A percentile compares a stretch with the other conserved stretches of the same genome.
phyloP scores from a whole-genome alignment of 2,329 filamentous ascomycete species.

The Ophiostoma novo-ulmi region DNA sequence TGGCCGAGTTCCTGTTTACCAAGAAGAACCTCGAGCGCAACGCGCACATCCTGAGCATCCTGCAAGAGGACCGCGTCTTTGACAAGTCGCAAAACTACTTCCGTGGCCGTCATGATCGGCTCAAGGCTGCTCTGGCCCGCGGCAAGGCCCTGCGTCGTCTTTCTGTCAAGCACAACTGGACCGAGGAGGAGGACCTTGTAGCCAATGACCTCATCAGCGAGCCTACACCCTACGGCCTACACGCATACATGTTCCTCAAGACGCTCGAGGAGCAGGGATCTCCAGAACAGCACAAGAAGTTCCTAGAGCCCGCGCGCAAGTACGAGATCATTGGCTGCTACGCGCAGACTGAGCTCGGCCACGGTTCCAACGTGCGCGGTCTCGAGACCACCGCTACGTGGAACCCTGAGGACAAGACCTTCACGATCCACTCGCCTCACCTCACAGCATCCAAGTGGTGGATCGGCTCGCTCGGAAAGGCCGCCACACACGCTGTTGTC shows the following conservation, averaged over 20 bases:
- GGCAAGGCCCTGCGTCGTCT: conserved; percentile 66
- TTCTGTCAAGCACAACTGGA: conserved; percentile 62
- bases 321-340: conserved; percentile 76
- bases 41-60: conserved; percentile 55
- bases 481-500: conserved; percentile 71
- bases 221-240: conserved; percentile 65
- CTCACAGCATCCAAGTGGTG: conserved; percentile 79
- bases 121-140: conserved; percentile 63
- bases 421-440: conserved; percentile 66
- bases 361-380: conserved; percentile 70
- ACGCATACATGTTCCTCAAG: conserved; percentile 50
- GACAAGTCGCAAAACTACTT: conserved; percentile 77
- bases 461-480: conserved; percentile 72
- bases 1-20: conserved; percentile 65
- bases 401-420: conserved; percentile 68
- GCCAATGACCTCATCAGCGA: conserved; percentile 68
- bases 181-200: conserved; percentile 54
- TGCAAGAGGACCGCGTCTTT: conserved; percentile 64
- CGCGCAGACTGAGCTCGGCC: conserved; percentile 73
- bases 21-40: conserved; percentile 58
- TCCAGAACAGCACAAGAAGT: conserved; percentile 67
- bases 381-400: conserved; percentile 69
- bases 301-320: conserved; percentile 61
- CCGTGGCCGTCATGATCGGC: conserved; percentile 61
- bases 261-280: conserved; percentile 68